A percentile compares a stretch with the other conserved stretches of the same genome.
Evolutionary conservation across 768 basidiomycete genomes (phyloP).

Genomic region (Clitopilus passeckerianus): DNA sequence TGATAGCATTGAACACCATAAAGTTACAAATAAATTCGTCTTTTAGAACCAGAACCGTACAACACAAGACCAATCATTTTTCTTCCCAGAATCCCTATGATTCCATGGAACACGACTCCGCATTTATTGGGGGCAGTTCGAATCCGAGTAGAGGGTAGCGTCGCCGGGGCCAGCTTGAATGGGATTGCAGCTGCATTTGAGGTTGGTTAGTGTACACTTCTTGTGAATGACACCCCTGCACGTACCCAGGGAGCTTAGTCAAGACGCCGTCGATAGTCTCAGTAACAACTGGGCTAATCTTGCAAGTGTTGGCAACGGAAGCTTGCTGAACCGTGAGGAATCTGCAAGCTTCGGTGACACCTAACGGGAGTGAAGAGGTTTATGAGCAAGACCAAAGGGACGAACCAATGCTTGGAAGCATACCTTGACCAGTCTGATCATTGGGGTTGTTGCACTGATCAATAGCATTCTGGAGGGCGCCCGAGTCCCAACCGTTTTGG

Average conservation of each 20-base stretch:
- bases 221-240: not conserved
- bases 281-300: constrained; percentile 23
- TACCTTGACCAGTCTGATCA: constrained; percentile 25
- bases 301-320: constrained; percentile 22
- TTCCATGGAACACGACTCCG: not conserved
- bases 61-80: not conserved
- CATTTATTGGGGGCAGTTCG: constrained; percentile 17
- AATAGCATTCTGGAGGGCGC: constrained; percentile 41
- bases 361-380: constrained; percentile 5
- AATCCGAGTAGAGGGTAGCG: constrained; percentile 23
- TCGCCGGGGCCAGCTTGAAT: constrained; percentile 32
- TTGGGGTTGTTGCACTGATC: constrained; percentile 37
- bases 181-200: constrained; percentile 30
- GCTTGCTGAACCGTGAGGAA: constrained; percentile 29
- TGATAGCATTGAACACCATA: too few species aligned
- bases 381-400: not conserved
- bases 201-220: not conserved
- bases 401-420: not conserved
- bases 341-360: constrained; percentile 32
- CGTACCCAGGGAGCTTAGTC: constrained; percentile 23
- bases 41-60: too few species aligned
- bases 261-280: constrained; percentile 18
- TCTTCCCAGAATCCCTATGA: not conserved
- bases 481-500: constrained; percentile 47
- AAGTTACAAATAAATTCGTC: too few species aligned